Conservation (phyloP, 169 alveolate species). For the Eimeria tenella region DNA sequence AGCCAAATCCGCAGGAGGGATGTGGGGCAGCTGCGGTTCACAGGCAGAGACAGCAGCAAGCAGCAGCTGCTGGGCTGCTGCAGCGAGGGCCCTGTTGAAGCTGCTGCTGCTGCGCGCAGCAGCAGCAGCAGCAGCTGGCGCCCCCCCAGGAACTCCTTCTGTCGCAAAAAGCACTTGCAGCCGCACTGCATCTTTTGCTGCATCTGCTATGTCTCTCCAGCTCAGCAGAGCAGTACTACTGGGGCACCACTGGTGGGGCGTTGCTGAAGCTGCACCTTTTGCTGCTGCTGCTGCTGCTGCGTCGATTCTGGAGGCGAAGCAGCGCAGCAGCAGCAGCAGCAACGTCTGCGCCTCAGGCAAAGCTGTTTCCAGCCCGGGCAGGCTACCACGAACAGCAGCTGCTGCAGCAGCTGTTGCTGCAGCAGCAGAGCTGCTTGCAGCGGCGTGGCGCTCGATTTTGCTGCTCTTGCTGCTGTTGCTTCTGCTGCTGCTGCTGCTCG, state of each 20-base stretch:
- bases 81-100: not conserved
- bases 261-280: not conserved
- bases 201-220: slow-evolving; percentile 43
- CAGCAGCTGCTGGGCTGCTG: slow-evolving; percentile 4
- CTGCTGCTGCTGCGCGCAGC: not conserved
- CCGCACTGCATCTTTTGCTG: slow-evolving; percentile 41
- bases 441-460: not conserved
- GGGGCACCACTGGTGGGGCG: not conserved
- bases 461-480: not conserved
- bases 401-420: slow-evolving; percentile 15
- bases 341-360: slow-evolving; percentile 1
- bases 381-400: not conserved
- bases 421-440: not conserved
- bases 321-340: slow-evolving; percentile 35
- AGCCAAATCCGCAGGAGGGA: slow-evolving; percentile 16
- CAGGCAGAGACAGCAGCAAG: not conserved
- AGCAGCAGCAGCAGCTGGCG: slow-evolving; percentile 20
- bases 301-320: not conserved
- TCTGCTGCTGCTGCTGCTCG: slow-evolving; percentile 7
- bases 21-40: not conserved
- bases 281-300: slow-evolving; percentile 48
- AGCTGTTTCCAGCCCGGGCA: not conserved
- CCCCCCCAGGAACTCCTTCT: not conserved
- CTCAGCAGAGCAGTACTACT: not conserved
- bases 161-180: not conserved